phyloP scores from a whole-genome alignment of 345 rosid genomes.

The Mallotus nudiflorus region DNA sequence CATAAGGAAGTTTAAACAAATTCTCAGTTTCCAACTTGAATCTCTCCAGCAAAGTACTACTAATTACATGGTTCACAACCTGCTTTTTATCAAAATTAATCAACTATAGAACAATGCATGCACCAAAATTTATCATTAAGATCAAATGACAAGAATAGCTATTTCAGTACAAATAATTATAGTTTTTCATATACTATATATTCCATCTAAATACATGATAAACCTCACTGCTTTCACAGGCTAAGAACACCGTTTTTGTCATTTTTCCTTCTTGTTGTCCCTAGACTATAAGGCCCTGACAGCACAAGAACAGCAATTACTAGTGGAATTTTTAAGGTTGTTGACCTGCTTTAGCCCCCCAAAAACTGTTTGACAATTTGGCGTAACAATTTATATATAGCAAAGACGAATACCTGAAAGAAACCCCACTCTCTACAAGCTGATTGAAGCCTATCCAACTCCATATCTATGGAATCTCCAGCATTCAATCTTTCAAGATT shows the following conservation, averaged over 20 bases:
- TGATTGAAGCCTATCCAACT: constrained; percentile 32
- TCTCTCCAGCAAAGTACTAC: constrained; percentile 35
- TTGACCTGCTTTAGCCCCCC: background rate
- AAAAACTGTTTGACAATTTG: background rate
- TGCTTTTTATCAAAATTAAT: constrained; percentile 6
- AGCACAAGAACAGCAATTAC: too few relatives aligned
- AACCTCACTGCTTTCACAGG: too few relatives aligned
- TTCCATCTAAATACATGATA: too few relatives aligned
- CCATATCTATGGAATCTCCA: constrained; percentile 20
- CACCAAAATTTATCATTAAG: too few relatives aligned
- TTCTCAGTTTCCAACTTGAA: constrained; percentile 38
- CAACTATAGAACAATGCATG: background rate
- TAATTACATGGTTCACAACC: constrained; percentile 46
- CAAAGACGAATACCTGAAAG: constrained; percentile 30
- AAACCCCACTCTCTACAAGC: constrained; percentile 52
- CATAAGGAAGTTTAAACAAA: constrained; percentile 44
- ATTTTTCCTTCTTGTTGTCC: too few relatives aligned
- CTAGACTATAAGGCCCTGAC: too few relatives aligned
- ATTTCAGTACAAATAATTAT: too few relatives aligned
- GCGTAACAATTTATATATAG: background rate
- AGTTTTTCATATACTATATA: too few relatives aligned
- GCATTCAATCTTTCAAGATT: constrained; percentile 35
- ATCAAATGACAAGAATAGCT: too few relatives aligned
- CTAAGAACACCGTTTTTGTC: too few relatives aligned
- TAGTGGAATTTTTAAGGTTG: background rate